Evolutionary conservation across 352 stramenopile genomes (phyloP).

Genomic region (Pythium biforme): DNA sequence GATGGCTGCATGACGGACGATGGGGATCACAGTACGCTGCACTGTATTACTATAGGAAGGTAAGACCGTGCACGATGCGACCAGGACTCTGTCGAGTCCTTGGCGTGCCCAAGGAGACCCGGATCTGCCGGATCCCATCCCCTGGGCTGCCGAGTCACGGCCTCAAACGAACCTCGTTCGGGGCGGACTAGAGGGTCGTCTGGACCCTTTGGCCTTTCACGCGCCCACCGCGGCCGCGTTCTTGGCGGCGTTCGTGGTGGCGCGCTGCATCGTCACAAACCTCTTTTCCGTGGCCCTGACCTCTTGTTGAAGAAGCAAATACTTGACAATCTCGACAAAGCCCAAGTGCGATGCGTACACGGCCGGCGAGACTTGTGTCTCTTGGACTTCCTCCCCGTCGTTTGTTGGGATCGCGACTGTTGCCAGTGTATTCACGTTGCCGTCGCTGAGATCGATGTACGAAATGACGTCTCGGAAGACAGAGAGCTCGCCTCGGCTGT

Average conservation of each 20-base stretch:
- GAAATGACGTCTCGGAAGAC: constrained; percentile 6
- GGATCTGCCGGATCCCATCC: too few relatives aligned
- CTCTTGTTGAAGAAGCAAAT: constrained; percentile 22
- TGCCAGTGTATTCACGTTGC: constrained; percentile 2
- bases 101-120: too few relatives aligned
- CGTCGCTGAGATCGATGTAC: constrained; percentile 4
- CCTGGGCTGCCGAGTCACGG: too few relatives aligned
- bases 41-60: too few relatives aligned
- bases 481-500: constrained; percentile 1
- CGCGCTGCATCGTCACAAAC: constrained; percentile 14
- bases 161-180: too few relatives aligned
- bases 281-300: background rate
- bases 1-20: too few relatives aligned
- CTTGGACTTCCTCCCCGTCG: constrained; percentile 5
- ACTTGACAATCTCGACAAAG: constrained; percentile 33
- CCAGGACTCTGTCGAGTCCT: too few relatives aligned
- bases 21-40: too few relatives aligned
- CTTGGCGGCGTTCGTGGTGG: background rate
- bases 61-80: too few relatives aligned
- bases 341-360: constrained; percentile 22
- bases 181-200: too few relatives aligned
- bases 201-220: too few relatives aligned
- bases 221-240: too few relatives aligned
- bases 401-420: background rate
- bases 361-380: constrained; percentile 22